phyloP scores from a whole-genome alignment of 352 stramenopile species.

The Phytophthora macrochlamydospora region DNA sequence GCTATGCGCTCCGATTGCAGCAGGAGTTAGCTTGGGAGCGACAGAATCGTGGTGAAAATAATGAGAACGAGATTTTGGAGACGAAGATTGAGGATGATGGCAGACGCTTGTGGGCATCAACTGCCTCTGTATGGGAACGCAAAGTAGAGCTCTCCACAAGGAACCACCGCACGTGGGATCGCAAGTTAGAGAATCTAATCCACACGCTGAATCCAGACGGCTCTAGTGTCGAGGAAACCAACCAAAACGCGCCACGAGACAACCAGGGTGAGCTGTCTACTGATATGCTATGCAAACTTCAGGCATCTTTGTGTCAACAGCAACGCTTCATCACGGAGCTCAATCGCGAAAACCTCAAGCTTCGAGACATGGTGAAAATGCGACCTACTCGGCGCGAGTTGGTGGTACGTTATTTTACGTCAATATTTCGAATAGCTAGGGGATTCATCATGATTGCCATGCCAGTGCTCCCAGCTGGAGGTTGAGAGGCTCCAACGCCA shows the following conservation, averaged over 20 bases:
- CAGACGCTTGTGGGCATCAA: background rate
- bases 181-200: constrained; percentile 24
- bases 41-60: constrained; percentile 6
- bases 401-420: constrained; percentile 15
- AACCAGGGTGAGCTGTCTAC: constrained; percentile 10
- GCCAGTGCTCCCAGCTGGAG: constrained; percentile 27
- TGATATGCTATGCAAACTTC: constrained; percentile 9
- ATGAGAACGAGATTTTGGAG: constrained; percentile 1
- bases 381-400: constrained; percentile 35
- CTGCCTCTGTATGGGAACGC: constrained; percentile 16
- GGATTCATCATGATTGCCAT: background rate
- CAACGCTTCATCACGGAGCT: constrained; percentile 26
- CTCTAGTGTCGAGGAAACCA: background rate
- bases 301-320: constrained; percentile 30
- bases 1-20: constrained; percentile 32
- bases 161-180: constrained; percentile 17
- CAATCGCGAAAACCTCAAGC: constrained; percentile 32
- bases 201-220: constrained; percentile 4
- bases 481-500: constrained; percentile 31
- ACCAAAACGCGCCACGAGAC: background rate
- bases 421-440: background rate
- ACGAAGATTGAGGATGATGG: constrained; percentile 5
- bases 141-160: constrained; percentile 16
- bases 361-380: constrained; percentile 32
- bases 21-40: constrained; percentile 39